Conservation (phyloP, 163 green algal genomes). For the Volvox carteri region DNA sequence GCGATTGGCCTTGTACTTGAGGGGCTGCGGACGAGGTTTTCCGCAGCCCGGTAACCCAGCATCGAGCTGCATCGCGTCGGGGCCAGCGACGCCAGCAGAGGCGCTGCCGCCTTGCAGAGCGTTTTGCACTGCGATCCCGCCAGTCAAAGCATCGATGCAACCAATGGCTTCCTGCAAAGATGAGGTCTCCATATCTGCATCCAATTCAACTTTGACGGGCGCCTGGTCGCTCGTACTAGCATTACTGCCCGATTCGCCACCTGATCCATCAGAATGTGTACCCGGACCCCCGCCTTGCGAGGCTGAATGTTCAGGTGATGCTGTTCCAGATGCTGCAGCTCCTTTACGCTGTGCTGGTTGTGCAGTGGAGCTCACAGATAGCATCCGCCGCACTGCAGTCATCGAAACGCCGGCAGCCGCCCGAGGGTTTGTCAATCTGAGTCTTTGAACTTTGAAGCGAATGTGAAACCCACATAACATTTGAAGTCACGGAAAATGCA, state of each 20-base stretch:
- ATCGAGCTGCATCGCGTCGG: constrained; percentile 17
- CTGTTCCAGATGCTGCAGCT: constrained; percentile 19
- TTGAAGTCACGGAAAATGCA: no score
- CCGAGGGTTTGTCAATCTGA: no score
- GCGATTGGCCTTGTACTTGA: constrained; percentile 23
- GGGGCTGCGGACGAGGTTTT: background rate
- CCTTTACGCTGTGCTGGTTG: constrained; percentile 1
- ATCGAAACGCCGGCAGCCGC: no score
- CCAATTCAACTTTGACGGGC: constrained; percentile 28
- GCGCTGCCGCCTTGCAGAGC: background rate
- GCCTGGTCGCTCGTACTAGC: constrained; percentile 53
- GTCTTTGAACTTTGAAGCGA: no score
- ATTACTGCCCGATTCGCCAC: constrained; percentile 55
- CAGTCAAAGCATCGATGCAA: constrained; percentile 24
- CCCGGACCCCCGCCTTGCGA: constrained; percentile 17
- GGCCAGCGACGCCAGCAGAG: background rate
- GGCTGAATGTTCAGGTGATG: constrained; percentile 38
- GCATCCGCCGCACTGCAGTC: constrained; percentile 29
- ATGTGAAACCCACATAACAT: no score
- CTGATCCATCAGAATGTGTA: constrained; percentile 15
- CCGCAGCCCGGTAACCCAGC: background rate
- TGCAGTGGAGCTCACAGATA: background rate
- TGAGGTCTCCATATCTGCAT: constrained; percentile 51
- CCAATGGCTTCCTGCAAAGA: constrained; percentile 28
- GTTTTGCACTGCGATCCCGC: background rate